Base-by-base conservation (phyloP, 768 basidiomycete genomes). In the Suillus spraguei region DNA sequence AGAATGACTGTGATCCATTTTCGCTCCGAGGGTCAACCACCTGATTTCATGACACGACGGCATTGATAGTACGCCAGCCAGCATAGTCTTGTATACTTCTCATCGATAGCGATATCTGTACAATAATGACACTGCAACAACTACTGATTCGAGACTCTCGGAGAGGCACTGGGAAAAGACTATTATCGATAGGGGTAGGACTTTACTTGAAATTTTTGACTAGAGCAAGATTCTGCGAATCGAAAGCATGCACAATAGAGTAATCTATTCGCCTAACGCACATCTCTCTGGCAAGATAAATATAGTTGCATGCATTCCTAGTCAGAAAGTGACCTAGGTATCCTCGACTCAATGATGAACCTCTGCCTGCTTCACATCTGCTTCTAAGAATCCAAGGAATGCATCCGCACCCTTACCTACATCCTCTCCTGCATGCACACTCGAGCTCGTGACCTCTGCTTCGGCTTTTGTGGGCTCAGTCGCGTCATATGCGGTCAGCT, bases 401-500 rank as follows among this genome's bases (percentile, higher is more conserved):
- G 85, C 88, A 55, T 92, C 89, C 28, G 94, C 90, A 64, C 87
- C 87, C 13, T 63, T 66, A 33, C 70, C 70, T 8, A 58, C 71
- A 44, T 73, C 65, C 39, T 77, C 70, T 41, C 61, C 70, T 2
- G 66, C 56, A 20, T 67, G 32, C 60, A 54, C 53, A 39, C 66
- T 59, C 8, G 65, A 24, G 65, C 83, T 77, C 60, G 68, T 76
- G 2, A 72, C 74, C 55, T 77, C 78, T 55, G 76, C 79, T 28
- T 81, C 80, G 52, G 83, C 81, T 59, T 81, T 72, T 24, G 81
- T 80, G 60, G 94, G 94, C 74, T 97, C 93, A 17, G 86, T 76
- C 17, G 87, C 81, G 66, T 97, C 96, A 76, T 97, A 99, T 41
- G 90, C 88, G 2, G 88, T 73, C 63, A 98, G 88, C 70, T 97